Conservation (phyloP, 179 eudicot genomes). For the Patellifolia procumbens region DNA sequence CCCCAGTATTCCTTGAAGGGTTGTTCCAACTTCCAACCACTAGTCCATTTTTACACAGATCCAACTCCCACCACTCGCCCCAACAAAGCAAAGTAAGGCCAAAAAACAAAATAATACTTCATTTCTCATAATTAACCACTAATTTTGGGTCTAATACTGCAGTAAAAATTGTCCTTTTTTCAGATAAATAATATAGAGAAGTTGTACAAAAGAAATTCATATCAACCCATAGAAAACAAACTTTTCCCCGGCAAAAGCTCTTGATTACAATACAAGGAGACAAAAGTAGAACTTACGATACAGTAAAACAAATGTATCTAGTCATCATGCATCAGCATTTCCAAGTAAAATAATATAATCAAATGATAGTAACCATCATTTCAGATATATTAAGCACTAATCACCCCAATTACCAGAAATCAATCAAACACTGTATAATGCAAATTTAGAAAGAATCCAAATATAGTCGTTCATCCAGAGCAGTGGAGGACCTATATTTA, state of each 20-base stretch:
- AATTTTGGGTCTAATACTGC: too few relatives aligned
- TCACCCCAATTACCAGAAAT: background rate
- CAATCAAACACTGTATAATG: too few relatives aligned
- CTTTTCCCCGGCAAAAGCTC: too few relatives aligned
- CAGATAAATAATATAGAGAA: too few relatives aligned
- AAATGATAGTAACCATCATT: slow-evolving; percentile 8
- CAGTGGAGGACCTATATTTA: too few relatives aligned
- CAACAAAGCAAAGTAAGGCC: background rate
- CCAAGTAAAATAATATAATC: background rate
- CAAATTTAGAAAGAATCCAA: too few relatives aligned
- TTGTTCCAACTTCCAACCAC: background rate
- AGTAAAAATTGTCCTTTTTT: too few relatives aligned
- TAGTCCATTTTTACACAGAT: background rate
- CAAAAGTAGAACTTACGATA: background rate
- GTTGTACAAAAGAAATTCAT: too few relatives aligned
- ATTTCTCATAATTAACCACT: too few relatives aligned
- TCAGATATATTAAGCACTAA: background rate
- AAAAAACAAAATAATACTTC: background rate
- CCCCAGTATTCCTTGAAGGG: slow-evolving; percentile 1
- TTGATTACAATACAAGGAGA: too few relatives aligned
- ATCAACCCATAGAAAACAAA: too few relatives aligned
- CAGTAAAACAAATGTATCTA: slow-evolving; percentile 3
- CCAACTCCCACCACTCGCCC: background rate
- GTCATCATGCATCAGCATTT: slow-evolving; percentile 11
- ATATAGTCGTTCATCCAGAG: too few relatives aligned